These are phyloP conservation scores for Metarhizium sp. DNA, from an alignment of 2,329 filamentous ascomycete genomes.

Conservation along the genomic window DNA sequence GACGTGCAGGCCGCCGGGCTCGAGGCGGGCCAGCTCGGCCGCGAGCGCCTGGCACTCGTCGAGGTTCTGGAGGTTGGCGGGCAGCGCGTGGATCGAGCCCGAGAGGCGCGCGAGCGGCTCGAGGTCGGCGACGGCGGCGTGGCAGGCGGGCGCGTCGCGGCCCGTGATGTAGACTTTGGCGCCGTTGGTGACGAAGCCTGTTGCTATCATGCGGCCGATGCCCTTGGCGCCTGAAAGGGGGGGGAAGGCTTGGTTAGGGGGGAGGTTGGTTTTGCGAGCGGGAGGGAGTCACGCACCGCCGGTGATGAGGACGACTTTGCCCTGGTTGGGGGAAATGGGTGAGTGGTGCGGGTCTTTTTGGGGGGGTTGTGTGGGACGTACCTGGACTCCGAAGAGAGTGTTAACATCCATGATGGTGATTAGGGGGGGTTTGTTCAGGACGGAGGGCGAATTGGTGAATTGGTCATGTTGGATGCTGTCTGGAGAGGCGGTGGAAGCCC, in stretches of 20 bases:
- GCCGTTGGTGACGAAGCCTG: constrained; percentile 56
- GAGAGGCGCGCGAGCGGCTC: constrained; percentile 33
- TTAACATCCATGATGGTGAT: constrained; percentile 39
- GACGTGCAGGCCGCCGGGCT: constrained; percentile 43
- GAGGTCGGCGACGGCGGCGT: constrained; percentile 44
- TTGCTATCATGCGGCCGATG: constrained; percentile 58
- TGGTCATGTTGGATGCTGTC: neutral
- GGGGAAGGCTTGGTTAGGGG: neutral
- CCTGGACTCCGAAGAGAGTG: constrained; percentile 51
- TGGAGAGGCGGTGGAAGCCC: neutral
- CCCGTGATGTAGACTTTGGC: constrained; percentile 58
- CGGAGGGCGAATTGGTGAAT: neutral
- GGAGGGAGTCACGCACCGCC: constrained; percentile 25
- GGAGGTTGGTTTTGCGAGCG: neutral
- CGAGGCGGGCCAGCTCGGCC: constrained; percentile 37
- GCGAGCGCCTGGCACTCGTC: constrained; percentile 45
- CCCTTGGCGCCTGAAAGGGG: constrained; percentile 39
- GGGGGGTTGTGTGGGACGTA: constrained; percentile 15
- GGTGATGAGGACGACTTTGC: constrained; percentile 49
- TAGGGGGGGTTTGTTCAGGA: neutral
- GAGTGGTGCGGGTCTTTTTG: neutral
- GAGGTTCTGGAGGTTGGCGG: constrained; percentile 55
- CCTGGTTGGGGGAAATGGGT: constrained; percentile 22
- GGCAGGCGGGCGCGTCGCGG: constrained; percentile 49
- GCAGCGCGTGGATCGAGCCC: constrained; percentile 46